These are phyloP conservation scores for Globisporangium nagaii DNA, from an alignment of 352 stramenopile genomes.

Conservation along the genomic window DNA sequence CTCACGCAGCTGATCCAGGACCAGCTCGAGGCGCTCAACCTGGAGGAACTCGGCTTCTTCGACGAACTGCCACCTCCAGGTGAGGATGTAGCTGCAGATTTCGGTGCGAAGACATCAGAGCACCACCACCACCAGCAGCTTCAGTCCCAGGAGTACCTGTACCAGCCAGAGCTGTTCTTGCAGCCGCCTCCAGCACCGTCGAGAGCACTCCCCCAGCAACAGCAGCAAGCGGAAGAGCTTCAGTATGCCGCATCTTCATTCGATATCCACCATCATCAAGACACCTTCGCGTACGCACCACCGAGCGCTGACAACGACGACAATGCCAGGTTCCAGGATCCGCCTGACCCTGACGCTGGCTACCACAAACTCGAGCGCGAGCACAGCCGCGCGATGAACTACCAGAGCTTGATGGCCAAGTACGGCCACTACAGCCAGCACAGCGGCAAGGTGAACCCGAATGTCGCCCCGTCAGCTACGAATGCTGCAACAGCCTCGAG, in stretches of 20 bases:
- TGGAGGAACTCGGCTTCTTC: constrained; percentile 4
- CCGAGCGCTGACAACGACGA: neutral
- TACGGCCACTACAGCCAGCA: constrained; percentile 72
- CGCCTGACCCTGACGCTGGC: neutral
- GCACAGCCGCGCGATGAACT: constrained; percentile 53
- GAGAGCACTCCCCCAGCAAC: neutral
- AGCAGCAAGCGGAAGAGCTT: neutral
- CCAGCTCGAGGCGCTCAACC: constrained; percentile 34
- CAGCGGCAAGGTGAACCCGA: constrained; percentile 50
- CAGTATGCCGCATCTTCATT: neutral
- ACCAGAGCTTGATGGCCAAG: constrained; percentile 69
- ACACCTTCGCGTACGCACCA: neutral
- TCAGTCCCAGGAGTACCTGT: neutral
- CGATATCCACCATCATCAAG: neutral
- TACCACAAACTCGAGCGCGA: constrained; percentile 28
- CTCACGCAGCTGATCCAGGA: constrained; percentile 54
- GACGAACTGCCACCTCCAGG: neutral
- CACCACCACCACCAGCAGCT: neutral
- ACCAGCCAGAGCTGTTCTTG: neutral
- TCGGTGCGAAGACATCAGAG: neutral
- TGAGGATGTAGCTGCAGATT: neutral
- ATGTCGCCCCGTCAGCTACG: neutral
- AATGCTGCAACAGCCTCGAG: neutral
- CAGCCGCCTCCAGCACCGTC: neutral
- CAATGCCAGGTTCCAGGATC: neutral